A percentile compares a stretch with the other conserved stretches of the same genome.
Evolutionary conservation across 2,329 filamentous ascomycete species (phyloP).

Genomic region (Ramichloridium luteum): DNA sequence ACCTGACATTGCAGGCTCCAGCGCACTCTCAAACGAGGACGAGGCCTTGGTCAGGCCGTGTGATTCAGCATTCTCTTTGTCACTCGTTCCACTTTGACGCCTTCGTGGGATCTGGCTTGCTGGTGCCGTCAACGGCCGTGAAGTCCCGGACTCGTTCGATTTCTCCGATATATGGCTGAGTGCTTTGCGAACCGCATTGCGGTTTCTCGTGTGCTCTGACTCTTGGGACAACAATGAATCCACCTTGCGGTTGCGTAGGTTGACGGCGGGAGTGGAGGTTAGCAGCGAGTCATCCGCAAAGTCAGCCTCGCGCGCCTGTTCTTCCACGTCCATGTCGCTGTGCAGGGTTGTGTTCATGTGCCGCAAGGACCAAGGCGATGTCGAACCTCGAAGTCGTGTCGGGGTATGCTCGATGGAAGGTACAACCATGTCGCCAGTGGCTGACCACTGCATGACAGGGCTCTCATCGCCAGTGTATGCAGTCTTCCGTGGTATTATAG

Average conservation of each 20-base stretch:
- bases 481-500: slow-evolving; percentile 13
- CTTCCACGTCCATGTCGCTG: slow-evolving; percentile 20
- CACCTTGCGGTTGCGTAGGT: slow-evolving; percentile 24
- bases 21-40: too few relatives aligned
- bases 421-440: slow-evolving; percentile 26
- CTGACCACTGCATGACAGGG: slow-evolving; percentile 16
- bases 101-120: not conserved
- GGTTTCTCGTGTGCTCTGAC: slow-evolving; percentile 26
- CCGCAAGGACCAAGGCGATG: slow-evolving; percentile 14
- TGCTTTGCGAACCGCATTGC: slow-evolving; percentile 8
- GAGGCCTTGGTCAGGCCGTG: too few relatives aligned
- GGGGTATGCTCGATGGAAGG: slow-evolving; percentile 33
- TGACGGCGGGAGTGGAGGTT: slow-evolving; percentile 34
- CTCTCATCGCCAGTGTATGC: slow-evolving; percentile 15
- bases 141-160: slow-evolving; percentile 1
- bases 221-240: slow-evolving; percentile 34
- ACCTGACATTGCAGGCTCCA: too few relatives aligned
- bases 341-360: slow-evolving; percentile 18
- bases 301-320: slow-evolving; percentile 28
- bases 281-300: slow-evolving; percentile 35
- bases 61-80: not conserved
- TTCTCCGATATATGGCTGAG: slow-evolving; percentile 2
- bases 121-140: not conserved
- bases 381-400: slow-evolving; percentile 9
- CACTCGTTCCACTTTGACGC: not conserved